Evolutionary conservation across 345 rosid genomes (phyloP), one percentile per base, ranked within the genome.

Genomic region (Syzygium jambos): DNA sequence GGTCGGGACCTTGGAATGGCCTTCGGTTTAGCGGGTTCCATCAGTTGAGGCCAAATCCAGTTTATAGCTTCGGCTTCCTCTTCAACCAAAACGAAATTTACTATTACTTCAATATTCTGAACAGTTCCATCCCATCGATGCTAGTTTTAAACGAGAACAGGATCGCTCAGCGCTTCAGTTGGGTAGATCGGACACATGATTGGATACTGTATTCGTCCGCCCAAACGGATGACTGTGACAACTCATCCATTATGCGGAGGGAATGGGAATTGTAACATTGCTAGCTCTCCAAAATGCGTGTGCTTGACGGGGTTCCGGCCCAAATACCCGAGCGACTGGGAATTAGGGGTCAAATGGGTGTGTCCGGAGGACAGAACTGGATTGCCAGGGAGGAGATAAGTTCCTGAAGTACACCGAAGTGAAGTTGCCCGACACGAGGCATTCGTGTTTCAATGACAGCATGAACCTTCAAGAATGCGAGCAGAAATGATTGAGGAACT

Each of bases 1-100:
- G 91, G 2, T 87, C 89, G 8, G 96, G 95, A 5, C 89, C 93
- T 7, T 94, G 95, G 96, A 94, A 90, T 87, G 96, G 94, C 4
- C 3, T 51, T 7, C 85, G 90, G 54, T 93, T 93, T 52, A 92
- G 92, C 16, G 95, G 95, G 22, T 82, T 77, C 11, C 90, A 92
- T 25, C 90, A 90, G n/a, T 87, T 92, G 90, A 56, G 87, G 29
- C 85, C 90, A 3, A 90, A 52, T 49, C 80, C 46, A 57, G 85
- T 88, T 3, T 86, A n/a, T 5, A 86, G 53, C 2, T 92, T 88
- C 65, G 56, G 82, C 30, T 94, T 94, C 68, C 85, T 91, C 14
- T 85, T 87, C 10, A 87, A 90, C 80, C 54, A 87, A 52, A 49
- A 85, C 4, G 94, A 91, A 84, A 88, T 91, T 5, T 91, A 89